Percentiles rank a stretch among this genome's conserved stretches.
Evolutionary conservation across 2,329 filamentous ascomycete species (phyloP).

Genomic region (Metarhizium anisopliae): DNA sequence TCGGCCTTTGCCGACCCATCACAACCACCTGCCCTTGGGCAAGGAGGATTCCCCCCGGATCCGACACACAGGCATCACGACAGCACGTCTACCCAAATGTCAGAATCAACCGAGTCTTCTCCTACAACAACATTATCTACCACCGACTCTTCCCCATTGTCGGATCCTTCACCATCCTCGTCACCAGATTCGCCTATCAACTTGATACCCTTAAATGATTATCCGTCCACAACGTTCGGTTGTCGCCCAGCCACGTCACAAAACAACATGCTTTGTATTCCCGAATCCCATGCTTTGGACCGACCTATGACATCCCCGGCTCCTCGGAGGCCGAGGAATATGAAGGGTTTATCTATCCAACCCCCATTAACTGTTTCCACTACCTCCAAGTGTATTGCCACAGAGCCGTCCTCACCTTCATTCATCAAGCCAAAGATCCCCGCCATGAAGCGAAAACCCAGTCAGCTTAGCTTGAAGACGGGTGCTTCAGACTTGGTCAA

Average conservation of each 20-base stretch:
- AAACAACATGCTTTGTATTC: slow-evolving; percentile 28
- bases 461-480: slow-evolving; percentile 70
- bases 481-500: slow-evolving; percentile 47
- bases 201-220: slow-evolving; percentile 61
- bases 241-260: slow-evolving; percentile 26
- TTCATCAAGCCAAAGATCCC: slow-evolving; percentile 76
- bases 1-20: slow-evolving; percentile 27
- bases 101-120: slow-evolving; percentile 85
- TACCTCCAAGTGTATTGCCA: slow-evolving; percentile 40
- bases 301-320: slow-evolving; percentile 60
- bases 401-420: slow-evolving; percentile 62
- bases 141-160: slow-evolving; percentile 81
- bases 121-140: slow-evolving; percentile 91
- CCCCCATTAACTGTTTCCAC: slow-evolving; percentile 41
- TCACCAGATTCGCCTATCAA: slow-evolving; percentile 85
- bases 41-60: slow-evolving; percentile 34
- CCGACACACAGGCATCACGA: slow-evolving; percentile 61
- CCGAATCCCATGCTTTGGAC: slow-evolving; percentile 32
- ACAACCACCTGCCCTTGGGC: slow-evolving; percentile 27
- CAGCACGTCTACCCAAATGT: slow-evolving; percentile 68
- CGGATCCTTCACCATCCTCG: slow-evolving; percentile 83
- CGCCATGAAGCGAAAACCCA: slow-evolving; percentile 63
- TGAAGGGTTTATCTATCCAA: slow-evolving; percentile 77
- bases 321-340: slow-evolving; percentile 66
- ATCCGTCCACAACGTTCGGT: slow-evolving; percentile 51